A percentile compares a stretch with the other conserved stretches of the same genome.
These are phyloP conservation scores for Lumnitzera littorea DNA, from an alignment of 345 rosid species.

Conservation along the genomic window DNA sequence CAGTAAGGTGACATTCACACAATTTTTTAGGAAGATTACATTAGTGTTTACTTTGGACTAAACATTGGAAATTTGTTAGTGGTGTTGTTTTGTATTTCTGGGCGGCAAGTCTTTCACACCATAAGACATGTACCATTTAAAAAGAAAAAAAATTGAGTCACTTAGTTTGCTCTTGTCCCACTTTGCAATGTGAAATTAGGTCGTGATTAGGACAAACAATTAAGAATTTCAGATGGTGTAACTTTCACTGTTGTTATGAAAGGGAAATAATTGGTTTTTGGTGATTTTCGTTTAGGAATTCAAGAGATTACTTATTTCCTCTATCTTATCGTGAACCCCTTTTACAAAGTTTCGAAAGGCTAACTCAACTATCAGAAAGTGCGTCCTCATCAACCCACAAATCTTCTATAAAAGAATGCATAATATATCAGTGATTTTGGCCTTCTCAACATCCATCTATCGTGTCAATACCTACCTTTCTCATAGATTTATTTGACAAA, in stretches of 20 bases:
- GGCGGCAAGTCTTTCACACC: not conserved
- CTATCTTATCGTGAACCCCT: not conserved
- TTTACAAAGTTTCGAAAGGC: slow-evolving; percentile 17
- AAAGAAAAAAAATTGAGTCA: too few species aligned
- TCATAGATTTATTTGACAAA: too few species aligned
- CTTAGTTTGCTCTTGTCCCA: not conserved
- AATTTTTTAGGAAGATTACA: not conserved
- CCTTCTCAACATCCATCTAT: too few species aligned
- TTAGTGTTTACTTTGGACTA: not conserved
- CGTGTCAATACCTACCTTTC: too few species aligned
- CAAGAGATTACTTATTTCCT: slow-evolving; percentile 17
- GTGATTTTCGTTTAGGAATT: slow-evolving; percentile 3
- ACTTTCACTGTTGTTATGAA: not conserved
- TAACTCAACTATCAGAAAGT: slow-evolving; percentile 15
- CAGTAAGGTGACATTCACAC: not conserved
- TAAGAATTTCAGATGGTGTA: too few species aligned
- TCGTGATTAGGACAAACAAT: slow-evolving; percentile 12
- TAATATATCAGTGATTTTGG: too few species aligned
- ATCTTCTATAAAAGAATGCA: not conserved
- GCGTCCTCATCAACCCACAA: not conserved
- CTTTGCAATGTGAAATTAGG: slow-evolving; percentile 15
- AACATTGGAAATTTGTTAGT: not conserved
- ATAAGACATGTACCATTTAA: not conserved
- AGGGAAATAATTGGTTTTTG: not conserved
- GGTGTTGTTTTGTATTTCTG: not conserved